Evolutionary conservation across 495 filamentous ascomycete species (phyloP), one percentile per base, ranked within the genome.

Genomic region (Chlorociboria aeruginascens): DNA sequence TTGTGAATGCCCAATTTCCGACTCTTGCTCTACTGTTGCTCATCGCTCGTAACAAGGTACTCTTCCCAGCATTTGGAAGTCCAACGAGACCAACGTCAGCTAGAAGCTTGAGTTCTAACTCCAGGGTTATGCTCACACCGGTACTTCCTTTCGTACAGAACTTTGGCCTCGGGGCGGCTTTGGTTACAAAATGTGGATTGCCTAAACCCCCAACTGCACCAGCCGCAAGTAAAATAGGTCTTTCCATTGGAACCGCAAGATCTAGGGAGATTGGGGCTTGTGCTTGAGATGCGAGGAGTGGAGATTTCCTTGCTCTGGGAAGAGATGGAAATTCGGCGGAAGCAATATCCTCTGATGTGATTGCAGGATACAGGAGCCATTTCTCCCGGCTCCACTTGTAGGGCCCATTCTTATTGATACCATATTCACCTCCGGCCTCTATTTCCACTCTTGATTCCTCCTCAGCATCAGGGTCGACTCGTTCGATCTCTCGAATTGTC

Each of bases 1-100:
- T 98, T 6, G 92, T 98, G 59, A 98, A 98, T 14, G 87, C 92
- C 92, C 92, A 98, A 58, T 86, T 77, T 17, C 92, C 92, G 28
- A 98, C 82, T 12, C 93, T 78, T 1, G 93, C 83, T 39, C 86
- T 78, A 63, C 85, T 89, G 54, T 85, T 82, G 53, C 77, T 93
- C 53, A 98, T 65, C 1, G 89, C 82, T 39, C 92, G 82, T 6
- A 96, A 75, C 7, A 98, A 73, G 0, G 93, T 96, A 60, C 85
- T 92, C 62, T 98, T 98, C 10, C 92, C 92, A 1, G 93, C 92
- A 62, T 98, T 98, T 0, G 92, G 93, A 42, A 95, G 75, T 1
- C 92, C 92, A 25, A 98, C 92, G 8, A 98, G 70, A 1, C 90
- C 92, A 13, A 98, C 82, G 64, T 98, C 92, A 11, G 92, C 92